Percentiles rank a stretch among this genome's conserved stretches.
These are phyloP conservation scores for Hibiscus tridactylites DNA, from an alignment of 345 rosid genomes.

Conservation along the genomic window DNA sequence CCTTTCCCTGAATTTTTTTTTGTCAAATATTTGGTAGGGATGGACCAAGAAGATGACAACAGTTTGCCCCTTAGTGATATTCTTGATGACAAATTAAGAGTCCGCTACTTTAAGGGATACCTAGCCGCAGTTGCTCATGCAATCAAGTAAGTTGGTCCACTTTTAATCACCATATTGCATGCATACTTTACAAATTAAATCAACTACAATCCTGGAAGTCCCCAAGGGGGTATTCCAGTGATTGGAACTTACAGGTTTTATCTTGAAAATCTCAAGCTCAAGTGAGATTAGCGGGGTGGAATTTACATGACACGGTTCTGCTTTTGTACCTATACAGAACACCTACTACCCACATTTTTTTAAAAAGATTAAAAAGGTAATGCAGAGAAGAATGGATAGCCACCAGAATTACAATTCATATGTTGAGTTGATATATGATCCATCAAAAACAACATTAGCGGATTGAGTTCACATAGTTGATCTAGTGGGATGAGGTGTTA, in stretches of 20 bases:
- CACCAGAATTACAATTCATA: neutral
- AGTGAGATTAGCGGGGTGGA: neutral
- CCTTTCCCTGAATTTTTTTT: neutral
- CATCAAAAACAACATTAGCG: neutral
- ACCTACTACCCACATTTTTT: too few species aligned
- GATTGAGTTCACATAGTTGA: neutral
- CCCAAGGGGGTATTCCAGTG: neutral
- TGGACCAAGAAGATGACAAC: constrained; percentile 79
- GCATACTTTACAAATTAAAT: neutral
- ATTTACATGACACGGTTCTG: neutral
- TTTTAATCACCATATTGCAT: neutral
- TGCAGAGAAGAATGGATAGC: neutral
- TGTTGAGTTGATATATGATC: neutral
- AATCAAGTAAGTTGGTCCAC: constrained; percentile 44
- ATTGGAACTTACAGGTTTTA: neutral
- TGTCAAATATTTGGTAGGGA: constrained; percentile 39
- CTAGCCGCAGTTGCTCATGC: constrained; percentile 64
- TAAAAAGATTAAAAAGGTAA: neutral
- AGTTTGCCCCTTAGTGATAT: constrained; percentile 56
- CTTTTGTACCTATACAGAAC: too few species aligned
- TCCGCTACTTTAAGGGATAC: constrained; percentile 56
- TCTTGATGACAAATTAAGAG: constrained; percentile 80
- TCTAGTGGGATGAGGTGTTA: too few species aligned
- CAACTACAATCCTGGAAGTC: neutral
- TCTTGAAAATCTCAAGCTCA: constrained; percentile 1